These are phyloP conservation scores for Rossbeevera mucosa DNA, from an alignment of 768 basidiomycete genomes.

Conservation along the genomic window DNA sequence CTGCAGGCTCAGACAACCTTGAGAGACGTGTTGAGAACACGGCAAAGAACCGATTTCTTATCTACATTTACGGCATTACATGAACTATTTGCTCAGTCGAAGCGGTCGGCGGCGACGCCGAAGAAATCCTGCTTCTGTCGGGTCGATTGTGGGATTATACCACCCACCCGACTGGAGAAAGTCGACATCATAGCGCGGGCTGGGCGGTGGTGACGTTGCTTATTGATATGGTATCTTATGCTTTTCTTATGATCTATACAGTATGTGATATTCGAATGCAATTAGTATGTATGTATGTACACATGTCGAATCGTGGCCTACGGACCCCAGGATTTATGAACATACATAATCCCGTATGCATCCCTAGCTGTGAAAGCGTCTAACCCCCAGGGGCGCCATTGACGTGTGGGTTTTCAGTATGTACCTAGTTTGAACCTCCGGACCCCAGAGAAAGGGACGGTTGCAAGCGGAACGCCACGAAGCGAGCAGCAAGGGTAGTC, in stretches of 20 bases:
- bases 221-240: conserved; percentile 13
- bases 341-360: neutral
- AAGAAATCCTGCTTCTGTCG: conserved; percentile 10
- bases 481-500: neutral
- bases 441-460: neutral
- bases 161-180: conserved; percentile 5
- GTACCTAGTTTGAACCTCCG: neutral
- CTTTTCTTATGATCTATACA: conserved; percentile 2
- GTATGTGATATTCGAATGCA: conserved; percentile 7
- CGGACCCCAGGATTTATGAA: neutral
- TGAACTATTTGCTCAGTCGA: conserved; percentile 20
- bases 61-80: conserved; percentile 17
- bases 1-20: conserved; percentile 17
- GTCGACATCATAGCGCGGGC: conserved; percentile 13
- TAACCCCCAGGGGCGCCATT: neutral
- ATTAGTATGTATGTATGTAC: conserved; percentile 11
- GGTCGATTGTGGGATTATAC: neutral
- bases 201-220: conserved; percentile 8
- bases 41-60: conserved; percentile 7
- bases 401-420: neutral
- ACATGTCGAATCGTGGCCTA: conserved; percentile 2
- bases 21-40: conserved; percentile 8
- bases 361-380: neutral
- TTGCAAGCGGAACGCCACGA: neutral
- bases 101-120: neutral